These are phyloP conservation scores for Cudoniella acicularis DNA, from an alignment of 495 filamentous ascomycete genomes.

Conservation along the genomic window DNA sequence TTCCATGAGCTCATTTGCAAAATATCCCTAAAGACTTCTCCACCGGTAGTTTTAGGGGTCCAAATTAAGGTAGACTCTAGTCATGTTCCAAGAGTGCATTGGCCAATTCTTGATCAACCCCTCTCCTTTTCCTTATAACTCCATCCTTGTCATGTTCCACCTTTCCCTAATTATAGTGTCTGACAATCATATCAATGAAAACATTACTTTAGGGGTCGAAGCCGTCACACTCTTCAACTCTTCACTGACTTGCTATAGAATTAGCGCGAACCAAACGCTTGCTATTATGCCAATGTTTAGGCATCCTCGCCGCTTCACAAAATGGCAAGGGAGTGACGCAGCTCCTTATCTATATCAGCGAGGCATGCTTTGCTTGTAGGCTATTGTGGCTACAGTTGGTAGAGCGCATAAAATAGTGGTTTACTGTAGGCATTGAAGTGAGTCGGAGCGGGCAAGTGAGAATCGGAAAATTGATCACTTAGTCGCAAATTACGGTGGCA, in stretches of 20 bases:
- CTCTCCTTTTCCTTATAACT: constrained; percentile 47
- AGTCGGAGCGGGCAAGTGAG: too few species aligned
- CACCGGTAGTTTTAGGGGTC: constrained; percentile 56
- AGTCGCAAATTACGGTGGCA: too few species aligned
- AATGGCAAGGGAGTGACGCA: too few species aligned
- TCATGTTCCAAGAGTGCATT: constrained; percentile 46
- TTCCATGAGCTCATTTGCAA: constrained; percentile 46
- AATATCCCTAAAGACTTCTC: constrained; percentile 54
- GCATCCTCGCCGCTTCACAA: too few species aligned
- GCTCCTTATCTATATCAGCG: too few species aligned
- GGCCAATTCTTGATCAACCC: constrained; percentile 48
- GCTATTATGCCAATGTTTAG: too few species aligned
- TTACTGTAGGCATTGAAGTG: too few species aligned
- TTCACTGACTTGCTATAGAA: constrained; percentile 50
- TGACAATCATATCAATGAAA: constrained; percentile 42
- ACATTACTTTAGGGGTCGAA: constrained; percentile 50
- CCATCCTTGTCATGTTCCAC: constrained; percentile 48
- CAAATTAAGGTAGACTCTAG: constrained; percentile 46
- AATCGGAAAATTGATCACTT: too few species aligned
- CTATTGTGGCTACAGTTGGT: too few species aligned
- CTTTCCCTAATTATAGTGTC: constrained; percentile 41
- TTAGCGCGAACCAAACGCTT: too few species aligned
- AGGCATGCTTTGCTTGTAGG: too few species aligned
- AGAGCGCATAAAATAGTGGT: too few species aligned
- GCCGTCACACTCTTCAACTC: constrained; percentile 41